A percentile compares a stretch with the other conserved stretches of the same genome.
Conservation (phyloP, 345 rosid species). For the Zanthoxylum bungeanum region DNA sequence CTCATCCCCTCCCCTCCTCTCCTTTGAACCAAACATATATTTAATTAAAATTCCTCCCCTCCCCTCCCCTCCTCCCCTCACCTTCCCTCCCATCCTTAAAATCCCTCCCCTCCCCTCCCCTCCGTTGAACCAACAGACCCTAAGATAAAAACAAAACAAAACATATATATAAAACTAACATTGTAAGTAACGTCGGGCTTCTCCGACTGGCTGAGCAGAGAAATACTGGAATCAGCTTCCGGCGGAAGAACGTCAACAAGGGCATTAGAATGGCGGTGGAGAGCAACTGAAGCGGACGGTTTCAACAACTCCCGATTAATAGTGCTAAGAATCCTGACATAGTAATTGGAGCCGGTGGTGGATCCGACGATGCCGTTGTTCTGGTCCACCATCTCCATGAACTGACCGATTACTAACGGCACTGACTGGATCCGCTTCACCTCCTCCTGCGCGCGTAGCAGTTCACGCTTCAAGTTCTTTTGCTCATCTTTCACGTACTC, state of each 20-base stretch:
- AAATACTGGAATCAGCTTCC: constrained; percentile 97
- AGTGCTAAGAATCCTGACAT: constrained; percentile 89
- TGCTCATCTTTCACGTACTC: constrained; percentile 98
- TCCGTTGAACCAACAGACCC: no score
- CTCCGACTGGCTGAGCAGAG: constrained; percentile 94
- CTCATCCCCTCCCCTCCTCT: no score
- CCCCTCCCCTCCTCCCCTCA: no score
- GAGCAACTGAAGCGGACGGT: constrained; percentile 98
- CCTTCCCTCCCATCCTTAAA: no score
- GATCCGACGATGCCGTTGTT: constrained; percentile 98
- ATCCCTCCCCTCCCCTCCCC: no score
- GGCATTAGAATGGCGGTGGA: constrained; percentile 96
- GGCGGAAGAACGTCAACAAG: constrained; percentile 97
- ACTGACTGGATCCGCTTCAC: constrained; percentile 97
- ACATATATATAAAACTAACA: constrained; percentile 37
- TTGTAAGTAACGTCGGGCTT: constrained; percentile 95
- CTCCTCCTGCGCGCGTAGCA: constrained; percentile 91
- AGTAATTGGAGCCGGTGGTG: constrained; percentile 96
- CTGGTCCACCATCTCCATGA: constrained; percentile 99
- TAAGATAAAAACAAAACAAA: background rate
- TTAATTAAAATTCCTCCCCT: no score
- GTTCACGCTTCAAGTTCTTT: constrained; percentile 90
- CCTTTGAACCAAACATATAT: no score
- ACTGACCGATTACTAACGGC: constrained; percentile 93
- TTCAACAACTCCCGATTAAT: constrained; percentile 86